Base-by-base conservation (phyloP, 345 rosid genomes). In the Acer negundo region DNA sequence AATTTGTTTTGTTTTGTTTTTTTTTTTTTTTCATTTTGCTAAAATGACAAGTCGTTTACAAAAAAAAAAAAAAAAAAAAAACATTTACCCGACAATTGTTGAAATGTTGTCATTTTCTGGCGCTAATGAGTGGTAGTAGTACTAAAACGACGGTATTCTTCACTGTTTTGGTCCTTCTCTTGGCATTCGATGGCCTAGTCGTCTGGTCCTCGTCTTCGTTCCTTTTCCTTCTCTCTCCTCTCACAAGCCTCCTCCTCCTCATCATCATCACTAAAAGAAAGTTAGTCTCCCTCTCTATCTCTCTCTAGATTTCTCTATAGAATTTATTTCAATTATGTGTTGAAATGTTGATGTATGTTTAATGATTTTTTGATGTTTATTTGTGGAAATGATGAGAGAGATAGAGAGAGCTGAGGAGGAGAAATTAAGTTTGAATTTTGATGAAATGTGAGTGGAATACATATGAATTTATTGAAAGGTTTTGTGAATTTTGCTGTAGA, bases 161-260 rank as follows among this genome's bases (percentile, higher is more conserved):
- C 46, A 10, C 83, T 86, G 44, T 31, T 67, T 74, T 89, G 67
- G 63, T 89, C 63, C 85, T 80, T 55, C 77, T 89, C 17, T 44
- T 85, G 51, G 84, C 80, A 58, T 73, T 89, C 74, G 82, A 75
- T 61, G 84, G 82, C 44, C 76, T 83, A 11, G 31, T 28, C 31
- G 82, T 28, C 76, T 83, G 15, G 35, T 31, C 35, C 97, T 92
- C 0, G 92, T 89, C 80, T 88, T 89, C 69, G 93, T 89, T 70
- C 90, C 87, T 64, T 93, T 89, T 55, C 92, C 95, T 69, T 87
- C 92, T 69, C 81, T 87, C 58, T 31, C 91, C 20, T 67, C 77
- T 58, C 72, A 62, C 77, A 62, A 28, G 24, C 59, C 81, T 77
- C 69, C 15, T 40, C 72, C 62, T 28, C 75, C 53, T 62, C 73